Evolutionary conservation across 371 early-diverging fungal genomes (phyloP).

Genomic region (Rhizopus delemar): DNA sequence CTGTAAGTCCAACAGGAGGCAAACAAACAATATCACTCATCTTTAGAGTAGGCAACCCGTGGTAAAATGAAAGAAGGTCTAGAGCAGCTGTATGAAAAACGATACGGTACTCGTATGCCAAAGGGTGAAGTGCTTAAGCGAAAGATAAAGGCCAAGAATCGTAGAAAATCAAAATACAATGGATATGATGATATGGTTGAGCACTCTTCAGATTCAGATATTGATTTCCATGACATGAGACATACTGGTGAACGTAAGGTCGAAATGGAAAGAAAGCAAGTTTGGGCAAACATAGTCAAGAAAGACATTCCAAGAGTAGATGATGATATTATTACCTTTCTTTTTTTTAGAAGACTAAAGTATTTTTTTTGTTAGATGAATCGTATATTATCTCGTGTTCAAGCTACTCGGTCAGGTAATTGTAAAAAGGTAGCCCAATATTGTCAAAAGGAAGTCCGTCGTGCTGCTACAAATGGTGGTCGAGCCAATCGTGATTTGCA

Average conservation of each 20-base stretch:
- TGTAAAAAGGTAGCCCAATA: slow-evolving; percentile 63
- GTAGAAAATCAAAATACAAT: slow-evolving; percentile 1
- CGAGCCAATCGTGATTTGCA: slow-evolving; percentile 50
- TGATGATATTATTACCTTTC: slow-evolving; percentile 1
- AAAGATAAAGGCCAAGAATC: slow-evolving; percentile 1
- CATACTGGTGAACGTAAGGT: slow-evolving; percentile 18
- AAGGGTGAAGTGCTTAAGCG: slow-evolving; percentile 13
- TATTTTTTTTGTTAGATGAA: slow-evolving; percentile 36
- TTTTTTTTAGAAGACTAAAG: background rate
- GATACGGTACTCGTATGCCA: slow-evolving; percentile 35
- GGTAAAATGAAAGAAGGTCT: slow-evolving; percentile 35
- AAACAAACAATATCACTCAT: background rate
- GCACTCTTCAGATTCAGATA: background rate
- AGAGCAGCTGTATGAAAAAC: slow-evolving; percentile 40
- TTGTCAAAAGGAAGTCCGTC: slow-evolving; percentile 59
- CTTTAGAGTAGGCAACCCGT: slow-evolving; percentile 25
- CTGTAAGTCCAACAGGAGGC: slow-evolving; percentile 24
- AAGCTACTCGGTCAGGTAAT: slow-evolving; percentile 56
- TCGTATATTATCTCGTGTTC: slow-evolving; percentile 56
- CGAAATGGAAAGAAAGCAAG: slow-evolving; percentile 35
- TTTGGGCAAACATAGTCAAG: slow-evolving; percentile 51
- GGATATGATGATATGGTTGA: slow-evolving; percentile 1
- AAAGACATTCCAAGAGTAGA: slow-evolving; percentile 51
- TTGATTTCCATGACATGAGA: slow-evolving; percentile 4
- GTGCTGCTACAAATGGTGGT: slow-evolving; percentile 50